phyloP scores from a whole-genome alignment of 2,329 filamentous ascomycete species.

The Fusarium papillatum region DNA sequence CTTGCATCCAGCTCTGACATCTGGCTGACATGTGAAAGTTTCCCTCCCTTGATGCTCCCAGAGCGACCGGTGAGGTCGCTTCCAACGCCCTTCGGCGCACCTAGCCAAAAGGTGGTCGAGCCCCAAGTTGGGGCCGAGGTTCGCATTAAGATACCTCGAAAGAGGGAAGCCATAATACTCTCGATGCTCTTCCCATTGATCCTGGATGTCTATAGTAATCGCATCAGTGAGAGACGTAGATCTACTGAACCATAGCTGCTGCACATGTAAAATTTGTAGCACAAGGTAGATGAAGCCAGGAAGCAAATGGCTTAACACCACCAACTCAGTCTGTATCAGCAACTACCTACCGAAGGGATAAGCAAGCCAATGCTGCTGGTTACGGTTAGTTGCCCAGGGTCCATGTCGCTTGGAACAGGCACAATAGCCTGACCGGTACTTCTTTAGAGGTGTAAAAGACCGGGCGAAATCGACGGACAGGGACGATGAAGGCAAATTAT shows the following conservation, averaged over 20 bases:
- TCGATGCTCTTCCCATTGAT: not conserved
- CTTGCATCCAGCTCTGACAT: too few species aligned
- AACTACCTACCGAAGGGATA: not conserved
- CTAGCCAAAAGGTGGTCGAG: too few species aligned
- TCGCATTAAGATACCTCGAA: too few species aligned
- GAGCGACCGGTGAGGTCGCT: too few species aligned
- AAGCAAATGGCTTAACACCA: not conserved
- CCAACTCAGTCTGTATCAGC: not conserved
- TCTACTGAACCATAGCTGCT: not conserved
- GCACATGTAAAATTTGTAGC: not conserved
- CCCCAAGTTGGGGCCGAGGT: too few species aligned
- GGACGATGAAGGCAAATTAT: not conserved
- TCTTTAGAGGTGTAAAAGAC: not conserved
- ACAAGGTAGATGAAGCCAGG: not conserved
- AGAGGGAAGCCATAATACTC: too few species aligned
- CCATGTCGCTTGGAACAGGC: not conserved
- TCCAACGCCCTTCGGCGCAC: too few species aligned
- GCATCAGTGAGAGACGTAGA: too few species aligned
- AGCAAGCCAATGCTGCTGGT: not conserved
- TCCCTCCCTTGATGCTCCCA: too few species aligned
- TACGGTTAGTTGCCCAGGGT: not conserved
- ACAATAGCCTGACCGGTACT: not conserved
- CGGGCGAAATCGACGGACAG: not conserved
- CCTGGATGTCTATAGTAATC: not conserved
- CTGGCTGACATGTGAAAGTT: too few species aligned